Evolutionary conservation across 129 eudicot genomes (phyloP).

Genomic region (Lactuca saligna): DNA sequence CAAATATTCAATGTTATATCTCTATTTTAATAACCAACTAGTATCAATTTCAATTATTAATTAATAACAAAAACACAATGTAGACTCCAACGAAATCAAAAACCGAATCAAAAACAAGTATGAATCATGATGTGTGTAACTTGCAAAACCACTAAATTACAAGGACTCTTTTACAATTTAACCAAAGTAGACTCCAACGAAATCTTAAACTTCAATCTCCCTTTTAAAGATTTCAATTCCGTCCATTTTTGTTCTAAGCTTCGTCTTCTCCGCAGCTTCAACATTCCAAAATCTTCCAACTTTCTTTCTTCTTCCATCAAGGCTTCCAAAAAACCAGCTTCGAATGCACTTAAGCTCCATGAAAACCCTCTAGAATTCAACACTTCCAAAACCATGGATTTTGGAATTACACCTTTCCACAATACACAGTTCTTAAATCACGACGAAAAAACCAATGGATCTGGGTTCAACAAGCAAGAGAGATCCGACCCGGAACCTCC

Average conservation of each 20-base stretch:
- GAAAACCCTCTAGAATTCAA: slow-evolving; percentile 16
- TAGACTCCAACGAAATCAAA: too few relatives aligned
- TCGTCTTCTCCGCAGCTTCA: slow-evolving; percentile 40
- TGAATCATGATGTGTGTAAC: neutral
- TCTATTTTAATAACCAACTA: too few relatives aligned
- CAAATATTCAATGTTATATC: too few relatives aligned
- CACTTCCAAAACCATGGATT: slow-evolving; percentile 49
- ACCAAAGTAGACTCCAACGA: slow-evolving; percentile 11
- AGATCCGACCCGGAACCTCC: slow-evolving; percentile 49
- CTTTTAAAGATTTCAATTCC: slow-evolving; percentile 16
- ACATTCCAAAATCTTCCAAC: slow-evolving; percentile 9
- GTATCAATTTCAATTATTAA: too few relatives aligned
- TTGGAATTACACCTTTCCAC: slow-evolving; percentile 34
- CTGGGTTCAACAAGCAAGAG: slow-evolving; percentile 51
- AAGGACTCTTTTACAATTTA: slow-evolving; percentile 17
- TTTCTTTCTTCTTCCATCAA: slow-evolving; percentile 11
- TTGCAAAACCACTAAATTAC: neutral
- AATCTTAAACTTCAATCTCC: slow-evolving; percentile 36
- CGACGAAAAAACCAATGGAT: slow-evolving; percentile 38
- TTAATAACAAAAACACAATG: too few relatives aligned
- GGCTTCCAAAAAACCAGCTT: slow-evolving; percentile 12
- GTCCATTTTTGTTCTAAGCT: slow-evolving; percentile 24
- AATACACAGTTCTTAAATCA: slow-evolving; percentile 9
- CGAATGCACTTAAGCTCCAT: slow-evolving; percentile 36
- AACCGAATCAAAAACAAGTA: neutral